These are phyloP conservation scores for Penicillium pancosmium DNA, from an alignment of 495 filamentous ascomycete species.

Conservation along the genomic window DNA sequence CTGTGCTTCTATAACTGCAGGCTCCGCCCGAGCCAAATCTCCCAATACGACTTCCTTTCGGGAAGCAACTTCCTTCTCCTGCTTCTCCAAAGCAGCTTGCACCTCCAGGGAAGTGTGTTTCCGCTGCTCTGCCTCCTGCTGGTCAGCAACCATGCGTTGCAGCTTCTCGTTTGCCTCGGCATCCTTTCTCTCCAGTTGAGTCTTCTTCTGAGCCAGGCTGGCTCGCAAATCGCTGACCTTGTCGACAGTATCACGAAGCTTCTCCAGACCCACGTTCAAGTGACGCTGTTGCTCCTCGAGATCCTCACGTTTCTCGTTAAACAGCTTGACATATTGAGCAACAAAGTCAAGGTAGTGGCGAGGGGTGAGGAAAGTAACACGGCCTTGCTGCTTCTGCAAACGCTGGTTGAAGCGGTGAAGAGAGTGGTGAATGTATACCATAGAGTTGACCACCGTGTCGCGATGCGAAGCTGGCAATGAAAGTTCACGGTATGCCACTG, in stretches of 20 bases:
- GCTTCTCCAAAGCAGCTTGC: slow-evolving; percentile 80
- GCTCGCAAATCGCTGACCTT: slow-evolving; percentile 90
- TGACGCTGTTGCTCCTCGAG: slow-evolving; percentile 98
- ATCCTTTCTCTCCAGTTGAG: slow-evolving; percentile 89
- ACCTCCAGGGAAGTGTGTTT: slow-evolving; percentile 86
- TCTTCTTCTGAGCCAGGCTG: slow-evolving; percentile 92
- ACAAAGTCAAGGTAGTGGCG: slow-evolving; percentile 98
- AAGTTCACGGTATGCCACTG: slow-evolving; percentile 86
- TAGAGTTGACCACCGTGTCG: slow-evolving; percentile 90
- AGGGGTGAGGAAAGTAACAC: slow-evolving; percentile 89
- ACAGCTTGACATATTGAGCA: slow-evolving; percentile 94
- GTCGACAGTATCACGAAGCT: slow-evolving; percentile 95
- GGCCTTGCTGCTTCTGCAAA: slow-evolving; percentile 87
- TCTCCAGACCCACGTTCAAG: slow-evolving; percentile 96
- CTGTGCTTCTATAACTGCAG: slow-evolving; percentile 89
- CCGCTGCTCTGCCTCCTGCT: slow-evolving; percentile 91
- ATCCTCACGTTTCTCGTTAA: slow-evolving; percentile 98
- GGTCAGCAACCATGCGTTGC: slow-evolving; percentile 94
- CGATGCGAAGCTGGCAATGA: slow-evolving; percentile 83
- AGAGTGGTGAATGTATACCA: slow-evolving; percentile 98
- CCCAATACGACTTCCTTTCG: slow-evolving; percentile 82
- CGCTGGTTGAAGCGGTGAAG: slow-evolving; percentile 86
- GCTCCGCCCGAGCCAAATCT: slow-evolving; percentile 90
- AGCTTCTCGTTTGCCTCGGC: slow-evolving; percentile 95
- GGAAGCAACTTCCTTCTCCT: slow-evolving; percentile 83